Conservation (phyloP, 1,284 basidiomycete genomes). For the Lentinus polychrous region DNA sequence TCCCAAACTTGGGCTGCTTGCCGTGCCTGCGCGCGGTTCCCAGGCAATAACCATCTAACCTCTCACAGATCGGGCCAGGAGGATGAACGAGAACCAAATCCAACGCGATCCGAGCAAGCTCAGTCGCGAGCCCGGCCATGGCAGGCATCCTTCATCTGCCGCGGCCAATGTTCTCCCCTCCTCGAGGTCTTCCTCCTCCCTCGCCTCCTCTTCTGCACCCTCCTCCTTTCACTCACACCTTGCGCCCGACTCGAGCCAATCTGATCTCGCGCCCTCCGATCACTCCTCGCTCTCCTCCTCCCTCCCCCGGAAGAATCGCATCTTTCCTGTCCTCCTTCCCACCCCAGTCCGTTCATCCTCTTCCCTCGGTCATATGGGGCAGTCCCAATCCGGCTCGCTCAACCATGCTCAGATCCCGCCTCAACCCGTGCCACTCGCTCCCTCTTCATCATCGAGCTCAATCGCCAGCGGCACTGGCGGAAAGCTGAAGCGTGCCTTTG, state of each 20-base stretch:
- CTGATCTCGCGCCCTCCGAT: conserved; percentile 20
- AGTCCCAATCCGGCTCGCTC: conserved; percentile 17
- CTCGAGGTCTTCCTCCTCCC: conserved; percentile 16
- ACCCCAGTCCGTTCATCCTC: conserved; percentile 7
- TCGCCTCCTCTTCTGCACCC: conserved; percentile 11
- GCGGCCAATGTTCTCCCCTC: conserved; percentile 13
- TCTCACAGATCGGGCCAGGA: too few species aligned
- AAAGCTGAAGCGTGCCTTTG: conserved; percentile 60
- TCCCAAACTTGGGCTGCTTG: neutral
- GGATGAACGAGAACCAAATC: too few species aligned
- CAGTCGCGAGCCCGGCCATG: too few species aligned
- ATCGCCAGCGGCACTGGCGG: conserved; percentile 26
- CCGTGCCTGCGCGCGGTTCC: neutral
- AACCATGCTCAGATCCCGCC: neutral
- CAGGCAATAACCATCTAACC: too few species aligned
- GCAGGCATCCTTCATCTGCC: neutral
- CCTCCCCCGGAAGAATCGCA: conserved; percentile 31
- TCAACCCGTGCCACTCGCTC: conserved; percentile 4
- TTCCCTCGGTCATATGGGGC: conserved; percentile 21
- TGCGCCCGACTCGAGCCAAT: neutral
- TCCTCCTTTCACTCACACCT: conserved; percentile 20
- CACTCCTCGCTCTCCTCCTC: too few species aligned
- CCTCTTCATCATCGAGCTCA: conserved; percentile 22
- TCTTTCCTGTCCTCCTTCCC: conserved; percentile 28
- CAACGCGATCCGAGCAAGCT: too few species aligned